Evolutionary conservation across 164 flowering plant species (phyloP), one percentile per base, ranked within the genome.

Genomic region (Dillenia suffruticosa): DNA sequence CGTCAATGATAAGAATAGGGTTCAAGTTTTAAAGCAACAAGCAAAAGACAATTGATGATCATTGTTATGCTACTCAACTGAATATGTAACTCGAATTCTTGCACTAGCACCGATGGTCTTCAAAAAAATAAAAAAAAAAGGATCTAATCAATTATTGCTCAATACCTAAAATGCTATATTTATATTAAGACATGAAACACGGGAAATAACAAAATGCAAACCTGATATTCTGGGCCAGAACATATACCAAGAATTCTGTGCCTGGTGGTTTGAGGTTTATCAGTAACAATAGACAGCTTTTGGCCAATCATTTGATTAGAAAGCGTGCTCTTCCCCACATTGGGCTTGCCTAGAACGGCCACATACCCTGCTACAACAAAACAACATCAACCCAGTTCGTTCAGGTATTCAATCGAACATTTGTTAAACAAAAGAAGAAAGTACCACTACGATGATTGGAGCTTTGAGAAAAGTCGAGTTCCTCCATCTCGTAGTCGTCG

Each of bases 281-380:
- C 92, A 0, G 99, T 95, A 57, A 95, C 97, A 57, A 95, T 92
- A 1, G 96, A 95, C 50, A 92, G 76, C 79, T 92, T 95, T 66
- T 92, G 97, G n/a, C 98, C 97, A 12, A 95, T 65, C 97, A 92
- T 85, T 74, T 95, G 98, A 74, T 95, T 90, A 44, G 87, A 79
- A 47, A 95, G 91, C 11, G 98, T 92, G 66, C 99, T 95, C 78
- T 95, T 92, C 32, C 99, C 98, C 15, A 95, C 99, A 82, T 95
- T 95, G 24, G 97, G 99, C 77, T 81, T 88, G 12, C 99, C 99
- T 46, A 95, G 76, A 3, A 95, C 90, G 50, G 97, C 99, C 68
- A 92, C 92, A 76, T 85, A 95, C 48, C 99, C 96, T 92, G 80
- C 79, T 77, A 43, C 16, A 14, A 19, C 22, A 51, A 7, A 15